Percentiles rank a stretch among this genome's conserved stretches.
Evolutionary conservation across 1,284 basidiomycete species (phyloP).

Genomic region (Gymnopus androsaceus): DNA sequence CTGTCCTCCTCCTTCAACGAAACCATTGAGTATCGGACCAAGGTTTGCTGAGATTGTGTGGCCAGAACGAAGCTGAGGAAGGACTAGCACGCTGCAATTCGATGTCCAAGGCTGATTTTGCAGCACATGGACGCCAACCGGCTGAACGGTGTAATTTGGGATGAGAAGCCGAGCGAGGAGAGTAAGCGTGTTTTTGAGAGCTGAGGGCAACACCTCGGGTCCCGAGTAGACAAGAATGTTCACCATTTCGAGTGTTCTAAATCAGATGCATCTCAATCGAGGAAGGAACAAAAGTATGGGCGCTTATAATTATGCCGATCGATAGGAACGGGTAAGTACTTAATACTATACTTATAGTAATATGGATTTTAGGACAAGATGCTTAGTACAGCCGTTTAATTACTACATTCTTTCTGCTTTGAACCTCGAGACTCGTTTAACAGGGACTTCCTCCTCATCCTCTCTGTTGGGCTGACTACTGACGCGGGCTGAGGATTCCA

Average conservation of each 20-base stretch:
- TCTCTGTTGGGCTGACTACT: no score
- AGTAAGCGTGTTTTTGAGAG: conserved; percentile 56
- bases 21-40: conserved; percentile 57
- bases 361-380: no score
- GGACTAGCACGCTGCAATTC: conserved; percentile 75
- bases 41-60: conserved; percentile 45
- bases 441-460: conserved; percentile 20
- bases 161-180: conserved; percentile 62
- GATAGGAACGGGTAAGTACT: no score
- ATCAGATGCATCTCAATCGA: background rate
- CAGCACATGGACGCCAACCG: conserved; percentile 59
- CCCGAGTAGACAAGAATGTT: conserved; percentile 83
- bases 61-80: conserved; percentile 53
- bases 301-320: no score
- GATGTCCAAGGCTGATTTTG: conserved; percentile 74
- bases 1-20: conserved; percentile 69
- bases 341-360: no score
- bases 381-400: no score
- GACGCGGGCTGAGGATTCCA: conserved; percentile 30
- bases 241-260: conserved; percentile 40
- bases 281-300: background rate
- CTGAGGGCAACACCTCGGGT: conserved; percentile 63
- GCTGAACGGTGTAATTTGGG: conserved; percentile 79
- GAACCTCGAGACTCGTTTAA: conserved; percentile 48
- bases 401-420: conserved; percentile 43